A percentile compares a stretch with the other conserved stretches of the same genome.
Evolutionary conservation across 345 rosid genomes (phyloP).

Genomic region (Arabidopsis thaliana): TAIR10.1 NC_003075.7:17944501-17945000

Average conservation of each 20-base stretch:
- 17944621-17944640: slow-evolving; percentile 69
- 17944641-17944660: slow-evolving; percentile 88
- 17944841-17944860: slow-evolving; percentile 76
- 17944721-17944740: slow-evolving; percentile 80
- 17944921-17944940: slow-evolving; percentile 88
- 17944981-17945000: slow-evolving; percentile 76
- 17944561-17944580: not conserved
- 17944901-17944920: slow-evolving; percentile 57
- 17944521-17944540: no score
- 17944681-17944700: slow-evolving; percentile 69
- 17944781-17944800: slow-evolving; percentile 64
- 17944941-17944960: slow-evolving; percentile 95
- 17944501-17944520: not conserved
- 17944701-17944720: slow-evolving; percentile 72
- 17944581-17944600: slow-evolving; percentile 36
- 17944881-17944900: slow-evolving; percentile 62
- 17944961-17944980: slow-evolving; percentile 75
- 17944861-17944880: slow-evolving; percentile 66
- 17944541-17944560: not conserved
- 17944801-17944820: slow-evolving; percentile 69
- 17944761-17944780: slow-evolving; percentile 61
- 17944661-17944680: slow-evolving; percentile 76
- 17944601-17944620: slow-evolving; percentile 58
- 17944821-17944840: slow-evolving; percentile 88
- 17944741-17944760: slow-evolving; percentile 48